A percentile compares a stretch with the other conserved stretches of the same genome.
These are phyloP conservation scores for Coemansia sp. DNA, from an alignment of 192 early-diverging fungal genomes.

Conservation along the genomic window DNA sequence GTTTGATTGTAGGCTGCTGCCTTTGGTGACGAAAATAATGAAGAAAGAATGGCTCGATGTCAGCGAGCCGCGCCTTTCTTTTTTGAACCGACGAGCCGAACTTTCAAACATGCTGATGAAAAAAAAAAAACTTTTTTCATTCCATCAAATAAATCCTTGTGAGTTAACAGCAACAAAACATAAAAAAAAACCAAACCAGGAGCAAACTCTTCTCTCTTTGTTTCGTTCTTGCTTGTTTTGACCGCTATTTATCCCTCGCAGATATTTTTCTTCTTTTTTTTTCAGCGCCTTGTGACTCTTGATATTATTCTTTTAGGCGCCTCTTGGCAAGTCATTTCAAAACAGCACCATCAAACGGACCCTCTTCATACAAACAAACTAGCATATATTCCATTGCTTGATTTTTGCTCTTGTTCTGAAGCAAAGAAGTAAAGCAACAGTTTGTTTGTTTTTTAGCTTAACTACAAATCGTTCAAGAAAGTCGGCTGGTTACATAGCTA, in stretches of 20 bases:
- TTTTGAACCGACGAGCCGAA: too few species aligned
- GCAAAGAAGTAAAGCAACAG: background rate
- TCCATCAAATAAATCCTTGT: background rate
- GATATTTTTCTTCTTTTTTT: constrained; percentile 5
- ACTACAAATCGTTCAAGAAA: background rate
- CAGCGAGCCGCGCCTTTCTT: too few species aligned
- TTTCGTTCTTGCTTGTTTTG: background rate
- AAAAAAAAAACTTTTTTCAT: background rate
- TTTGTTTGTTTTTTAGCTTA: background rate
- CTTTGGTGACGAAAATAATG: too few species aligned
- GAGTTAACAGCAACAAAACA: background rate
- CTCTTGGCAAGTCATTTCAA: background rate
- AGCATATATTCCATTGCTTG: background rate
- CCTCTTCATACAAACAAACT: background rate
- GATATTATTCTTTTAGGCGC: background rate
- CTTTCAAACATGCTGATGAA: too few species aligned
- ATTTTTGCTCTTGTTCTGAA: background rate
- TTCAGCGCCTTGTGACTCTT: background rate
- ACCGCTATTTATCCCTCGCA: background rate
- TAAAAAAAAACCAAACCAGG: background rate
- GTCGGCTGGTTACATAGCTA: background rate
- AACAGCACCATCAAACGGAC: background rate
- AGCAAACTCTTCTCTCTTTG: background rate
- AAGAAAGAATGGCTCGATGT: too few species aligned
- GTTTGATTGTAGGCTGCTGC: too few species aligned